A percentile compares a stretch with the other conserved stretches of the same genome.
phyloP scores from a whole-genome alignment of 2,329 filamentous ascomycete genomes.

The Aureobasidium melanogenum region DNA sequence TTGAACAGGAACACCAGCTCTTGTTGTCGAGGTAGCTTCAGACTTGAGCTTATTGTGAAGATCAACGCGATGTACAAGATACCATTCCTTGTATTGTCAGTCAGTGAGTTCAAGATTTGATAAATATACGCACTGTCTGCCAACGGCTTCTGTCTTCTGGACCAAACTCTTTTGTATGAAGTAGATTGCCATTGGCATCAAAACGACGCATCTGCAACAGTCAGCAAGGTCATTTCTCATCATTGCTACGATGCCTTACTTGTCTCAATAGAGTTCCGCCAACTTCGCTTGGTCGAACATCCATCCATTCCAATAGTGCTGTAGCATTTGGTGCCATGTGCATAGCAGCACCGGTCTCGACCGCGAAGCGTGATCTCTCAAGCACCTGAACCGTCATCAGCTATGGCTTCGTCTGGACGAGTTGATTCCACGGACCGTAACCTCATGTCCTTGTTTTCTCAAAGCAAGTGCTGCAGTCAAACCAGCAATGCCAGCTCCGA shows the following conservation, averaged over 20 bases:
- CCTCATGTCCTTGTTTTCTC: constrained; percentile 10
- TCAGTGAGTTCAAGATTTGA: background rate
- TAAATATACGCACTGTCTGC: background rate
- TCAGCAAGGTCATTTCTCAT: background rate
- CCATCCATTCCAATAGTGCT: constrained; percentile 8
- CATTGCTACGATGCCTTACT: background rate
- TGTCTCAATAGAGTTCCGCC: constrained; percentile 2
- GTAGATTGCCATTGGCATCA: background rate
- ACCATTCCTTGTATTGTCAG: constrained; percentile 2
- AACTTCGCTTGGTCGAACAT: constrained; percentile 1
- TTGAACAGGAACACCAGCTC: background rate
- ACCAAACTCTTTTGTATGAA: background rate
- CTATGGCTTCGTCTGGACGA: background rate
- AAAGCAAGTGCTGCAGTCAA: constrained; percentile 12
- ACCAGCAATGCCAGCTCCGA: constrained; percentile 13
- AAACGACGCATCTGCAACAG: constrained; percentile 1
- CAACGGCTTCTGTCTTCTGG: constrained; percentile 2
- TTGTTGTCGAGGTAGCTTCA: background rate
- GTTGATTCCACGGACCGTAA: background rate
- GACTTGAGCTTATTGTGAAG: constrained; percentile 10
- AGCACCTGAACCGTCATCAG: background rate
- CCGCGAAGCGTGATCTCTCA: constrained; percentile 7
- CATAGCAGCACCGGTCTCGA: constrained; percentile 7
- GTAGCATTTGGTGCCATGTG: constrained; percentile 9
- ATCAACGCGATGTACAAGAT: constrained; percentile 5